Base-by-base conservation (phyloP, 805 yeast species). In the Yarrowia keelungensis region DNA sequence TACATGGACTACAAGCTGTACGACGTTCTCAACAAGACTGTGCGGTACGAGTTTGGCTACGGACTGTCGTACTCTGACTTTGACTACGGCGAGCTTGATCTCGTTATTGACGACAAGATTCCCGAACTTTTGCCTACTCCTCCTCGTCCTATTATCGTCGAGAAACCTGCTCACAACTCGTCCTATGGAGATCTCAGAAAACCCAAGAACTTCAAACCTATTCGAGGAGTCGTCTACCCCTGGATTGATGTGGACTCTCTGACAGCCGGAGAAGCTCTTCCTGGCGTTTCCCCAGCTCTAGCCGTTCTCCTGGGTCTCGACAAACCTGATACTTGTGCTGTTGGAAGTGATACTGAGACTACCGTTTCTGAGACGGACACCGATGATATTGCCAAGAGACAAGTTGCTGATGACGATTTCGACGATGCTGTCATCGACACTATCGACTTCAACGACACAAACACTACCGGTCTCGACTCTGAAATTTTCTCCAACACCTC, bases 21-120 rank as follows among this genome's bases (percentile, higher is more conserved):
- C 75, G 88, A 86, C 72, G 83, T 83, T 74, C 80, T 83, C 70
- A 82, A 83, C 69, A 83, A 86, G 51, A 80, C 80, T 70, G 89
- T 89, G n/a, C 76, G 89, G 61, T 87, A 75, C 74, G 89, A 85
- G 70, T 87, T 87, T 75, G 90, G 90, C 2, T 85, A 74, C 77
- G 90, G 90, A 7, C 75, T 87, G 59, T 84, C 88, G 1, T 87
- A 85, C 73, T 80, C 89, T 3, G 79, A 78, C 46, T 81, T 78
- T 70, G 70, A 76, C 2, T 71, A 79, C 41, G 72, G 76, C 10
- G 77, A 75, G 22, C 73, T 85, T 53, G 75, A 80, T 19, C 7
- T 47, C 9, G 82, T 85, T 45, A 74, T 75, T 71, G 77, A 81
- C 69, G 75, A 83, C 54, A 83, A 85, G 1, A 79, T 79, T 46